Conservation (phyloP, 768 basidiomycete species). For the Mycena venus region DNA sequence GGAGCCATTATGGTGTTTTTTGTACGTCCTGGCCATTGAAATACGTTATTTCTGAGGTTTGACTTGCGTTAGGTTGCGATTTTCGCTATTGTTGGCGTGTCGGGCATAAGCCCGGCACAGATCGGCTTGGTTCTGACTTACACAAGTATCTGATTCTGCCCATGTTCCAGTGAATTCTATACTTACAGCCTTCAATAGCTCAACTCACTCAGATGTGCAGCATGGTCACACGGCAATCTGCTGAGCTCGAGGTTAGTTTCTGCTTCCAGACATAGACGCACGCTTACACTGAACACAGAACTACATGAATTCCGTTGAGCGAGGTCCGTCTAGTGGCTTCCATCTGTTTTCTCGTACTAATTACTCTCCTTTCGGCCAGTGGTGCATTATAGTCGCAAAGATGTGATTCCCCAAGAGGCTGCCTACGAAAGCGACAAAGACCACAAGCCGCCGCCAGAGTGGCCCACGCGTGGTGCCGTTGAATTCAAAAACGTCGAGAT, state of each 20-base stretch:
- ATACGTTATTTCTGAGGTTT: background rate
- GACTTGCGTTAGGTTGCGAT: slow-evolving; percentile 65
- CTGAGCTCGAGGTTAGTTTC: slow-evolving; percentile 72
- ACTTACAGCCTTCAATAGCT: slow-evolving; percentile 45
- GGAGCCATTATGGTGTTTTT: slow-evolving; percentile 71
- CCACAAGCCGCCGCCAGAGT: slow-evolving; percentile 66
- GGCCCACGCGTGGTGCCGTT: slow-evolving; percentile 75
- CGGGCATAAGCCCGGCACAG: slow-evolving; percentile 72
- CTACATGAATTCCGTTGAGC: slow-evolving; percentile 77
- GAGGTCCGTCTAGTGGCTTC: slow-evolving; percentile 47
- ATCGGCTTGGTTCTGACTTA: slow-evolving; percentile 83
- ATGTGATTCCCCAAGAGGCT: slow-evolving; percentile 73
- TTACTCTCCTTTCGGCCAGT: slow-evolving; percentile 50
- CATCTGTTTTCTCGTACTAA: background rate
- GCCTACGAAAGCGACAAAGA: slow-evolving; percentile 68
- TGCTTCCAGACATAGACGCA: background rate
- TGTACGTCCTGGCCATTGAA: slow-evolving; percentile 46
- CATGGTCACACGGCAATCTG: slow-evolving; percentile 68
- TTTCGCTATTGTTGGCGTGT: slow-evolving; percentile 69
- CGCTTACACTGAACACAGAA: slow-evolving; percentile 52
- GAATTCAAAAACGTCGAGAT: slow-evolving; percentile 71
- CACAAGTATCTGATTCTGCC: slow-evolving; percentile 55
- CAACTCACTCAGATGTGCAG: slow-evolving; percentile 66
- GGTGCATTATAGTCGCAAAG: slow-evolving; percentile 65
- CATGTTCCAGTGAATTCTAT: background rate